A percentile compares a stretch with the other conserved stretches of the same genome.
Evolutionary conservation across 2,329 filamentous ascomycete genomes (phyloP).

Genomic region (Tolypocladium inflatum): DNA sequence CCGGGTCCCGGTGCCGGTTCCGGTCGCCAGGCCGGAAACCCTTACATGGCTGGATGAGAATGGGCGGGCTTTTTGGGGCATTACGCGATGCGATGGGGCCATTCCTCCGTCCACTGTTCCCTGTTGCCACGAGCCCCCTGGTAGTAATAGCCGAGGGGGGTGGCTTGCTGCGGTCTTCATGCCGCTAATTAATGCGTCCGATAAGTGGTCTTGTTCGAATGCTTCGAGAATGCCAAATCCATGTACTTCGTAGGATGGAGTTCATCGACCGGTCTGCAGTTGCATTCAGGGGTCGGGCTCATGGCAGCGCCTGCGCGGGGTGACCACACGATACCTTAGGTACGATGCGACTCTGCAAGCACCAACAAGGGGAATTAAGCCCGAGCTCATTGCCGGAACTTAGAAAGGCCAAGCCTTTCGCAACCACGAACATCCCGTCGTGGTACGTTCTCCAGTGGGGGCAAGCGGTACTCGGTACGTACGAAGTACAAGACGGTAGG

Average conservation of each 20-base stretch:
- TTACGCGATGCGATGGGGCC: background rate
- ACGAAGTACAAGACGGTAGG: no score
- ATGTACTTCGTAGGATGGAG: no score
- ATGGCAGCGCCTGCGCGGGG: background rate
- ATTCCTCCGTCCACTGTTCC: background rate
- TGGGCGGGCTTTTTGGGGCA: no score
- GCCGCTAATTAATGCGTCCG: background rate
- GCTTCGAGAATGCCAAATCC: background rate
- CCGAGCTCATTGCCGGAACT: background rate
- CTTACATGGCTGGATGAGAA: background rate
- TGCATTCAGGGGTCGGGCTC: background rate
- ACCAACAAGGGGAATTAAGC: background rate
- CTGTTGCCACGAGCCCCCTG: background rate
- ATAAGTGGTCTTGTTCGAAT: background rate
- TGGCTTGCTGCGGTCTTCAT: background rate
- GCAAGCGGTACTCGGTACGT: no score
- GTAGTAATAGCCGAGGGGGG: background rate
- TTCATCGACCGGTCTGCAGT: background rate
- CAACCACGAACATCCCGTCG: background rate
- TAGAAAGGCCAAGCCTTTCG: background rate
- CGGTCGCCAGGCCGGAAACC: background rate
- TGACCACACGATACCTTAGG: background rate
- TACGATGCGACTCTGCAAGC: background rate
- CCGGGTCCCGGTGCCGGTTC: background rate
- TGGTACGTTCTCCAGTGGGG: background rate